Percentiles rank a stretch among this genome's conserved stretches.
Evolutionary conservation across 805 yeast genomes (phyloP).

Genomic region (Nakazawaea wyomingensis): DNA sequence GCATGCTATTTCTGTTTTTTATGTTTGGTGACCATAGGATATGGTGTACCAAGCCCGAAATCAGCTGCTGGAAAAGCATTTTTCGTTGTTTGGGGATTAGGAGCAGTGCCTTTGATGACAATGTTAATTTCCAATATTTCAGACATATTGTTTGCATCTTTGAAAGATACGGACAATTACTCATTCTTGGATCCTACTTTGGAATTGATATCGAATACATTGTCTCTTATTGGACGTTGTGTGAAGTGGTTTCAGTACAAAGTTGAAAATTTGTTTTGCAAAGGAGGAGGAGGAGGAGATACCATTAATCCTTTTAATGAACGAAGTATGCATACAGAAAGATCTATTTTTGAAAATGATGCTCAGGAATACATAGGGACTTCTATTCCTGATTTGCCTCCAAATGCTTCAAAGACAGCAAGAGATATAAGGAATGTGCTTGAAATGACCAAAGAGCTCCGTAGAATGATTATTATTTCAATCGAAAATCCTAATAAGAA

Average conservation of each 20-base stretch:
- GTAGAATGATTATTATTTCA: constrained; percentile 26
- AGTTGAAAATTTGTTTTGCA: constrained; percentile 3
- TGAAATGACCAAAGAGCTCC: constrained; percentile 26
- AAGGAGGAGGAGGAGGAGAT: constrained; percentile 4
- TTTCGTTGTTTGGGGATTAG: constrained; percentile 74
- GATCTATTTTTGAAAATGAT: neutral
- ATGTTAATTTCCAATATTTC: constrained; percentile 68
- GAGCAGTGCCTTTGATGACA: constrained; percentile 87
- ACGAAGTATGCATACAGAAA: too few species aligned
- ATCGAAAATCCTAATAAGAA: constrained; percentile 34
- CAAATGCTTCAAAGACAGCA: constrained; percentile 9
- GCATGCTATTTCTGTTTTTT: constrained; percentile 73
- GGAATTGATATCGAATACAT: neutral
- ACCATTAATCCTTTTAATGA: too few species aligned
- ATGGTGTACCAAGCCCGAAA: constrained; percentile 68
- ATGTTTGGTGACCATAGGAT: constrained; percentile 78
- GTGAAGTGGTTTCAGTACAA: neutral
- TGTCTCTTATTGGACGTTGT: neutral
- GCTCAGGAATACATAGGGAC: neutral
- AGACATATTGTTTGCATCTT: constrained; percentile 42
- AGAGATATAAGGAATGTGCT: constrained; percentile 20
- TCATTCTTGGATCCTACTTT: constrained; percentile 1
- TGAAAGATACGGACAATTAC: constrained; percentile 17
- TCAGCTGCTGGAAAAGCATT: constrained; percentile 64
- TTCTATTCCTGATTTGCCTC: neutral